Percentiles rank a stretch among this genome's conserved stretches.
Evolutionary conservation across 2,329 filamentous ascomycete genomes (phyloP).

Genomic region (Acrocalymma vagum): DNA sequence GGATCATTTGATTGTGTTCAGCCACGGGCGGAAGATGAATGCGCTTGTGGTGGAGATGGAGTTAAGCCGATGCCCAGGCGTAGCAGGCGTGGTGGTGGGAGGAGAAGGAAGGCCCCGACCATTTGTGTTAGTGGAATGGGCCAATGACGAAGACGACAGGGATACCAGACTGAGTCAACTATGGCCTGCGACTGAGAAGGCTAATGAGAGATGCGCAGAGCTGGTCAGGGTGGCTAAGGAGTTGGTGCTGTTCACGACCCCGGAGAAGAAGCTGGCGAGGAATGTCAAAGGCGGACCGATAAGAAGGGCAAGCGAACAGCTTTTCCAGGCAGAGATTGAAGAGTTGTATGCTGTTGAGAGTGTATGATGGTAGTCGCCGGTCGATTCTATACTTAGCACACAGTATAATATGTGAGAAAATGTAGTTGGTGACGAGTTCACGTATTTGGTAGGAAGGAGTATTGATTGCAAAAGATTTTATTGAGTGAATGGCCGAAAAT

Average conservation of each 20-base stretch:
- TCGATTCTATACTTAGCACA: too few species aligned
- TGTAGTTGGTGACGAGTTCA: too few species aligned
- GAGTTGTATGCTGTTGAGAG: too few species aligned
- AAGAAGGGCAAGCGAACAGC: conserved; percentile 5
- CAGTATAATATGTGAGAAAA: too few species aligned
- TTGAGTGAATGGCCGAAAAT: too few species aligned
- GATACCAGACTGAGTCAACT: neutral
- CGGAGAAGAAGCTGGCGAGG: conserved; percentile 9
- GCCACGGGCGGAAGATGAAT: conserved; percentile 59
- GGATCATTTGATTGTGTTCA: conserved; percentile 61
- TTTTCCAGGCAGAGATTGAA: conserved; percentile 12
- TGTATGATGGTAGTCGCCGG: too few species aligned
- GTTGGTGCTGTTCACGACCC: conserved; percentile 6
- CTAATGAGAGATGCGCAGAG: conserved; percentile 6
- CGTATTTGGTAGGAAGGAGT: too few species aligned
- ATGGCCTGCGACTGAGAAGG: conserved; percentile 12
- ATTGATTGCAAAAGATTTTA: too few species aligned
- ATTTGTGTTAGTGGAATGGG: conserved; percentile 16
- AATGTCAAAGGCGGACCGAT: conserved; percentile 7
- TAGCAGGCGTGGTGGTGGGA: conserved; percentile 12
- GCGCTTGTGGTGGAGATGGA: conserved; percentile 4
- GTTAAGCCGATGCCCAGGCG: conserved; percentile 2
- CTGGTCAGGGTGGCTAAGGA: conserved; percentile 5
- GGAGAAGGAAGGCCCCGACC: conserved; percentile 8
- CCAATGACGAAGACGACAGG: conserved; percentile 2